A percentile compares a stretch with the other conserved stretches of the same genome.
These are phyloP conservation scores for Orbilia blumenaviensis DNA, from an alignment of 2,329 filamentous ascomycete species.

Conservation along the genomic window DNA sequence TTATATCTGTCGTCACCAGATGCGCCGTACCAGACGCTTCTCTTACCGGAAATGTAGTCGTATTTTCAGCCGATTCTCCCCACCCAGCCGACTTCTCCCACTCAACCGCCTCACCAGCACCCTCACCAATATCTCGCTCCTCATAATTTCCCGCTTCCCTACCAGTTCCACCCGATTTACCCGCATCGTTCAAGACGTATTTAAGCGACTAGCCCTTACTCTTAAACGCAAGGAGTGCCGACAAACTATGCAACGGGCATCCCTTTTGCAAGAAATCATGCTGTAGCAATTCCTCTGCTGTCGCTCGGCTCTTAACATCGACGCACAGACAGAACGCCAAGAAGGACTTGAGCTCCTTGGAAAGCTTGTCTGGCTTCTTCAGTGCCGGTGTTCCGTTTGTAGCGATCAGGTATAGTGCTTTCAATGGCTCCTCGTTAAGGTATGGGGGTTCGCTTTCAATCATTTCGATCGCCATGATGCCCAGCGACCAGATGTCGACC, in stretches of 20 bases:
- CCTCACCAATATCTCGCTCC: not conserved
- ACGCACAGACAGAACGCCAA: conserved; percentile 95
- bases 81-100: not conserved
- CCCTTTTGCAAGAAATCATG: conserved; percentile 96
- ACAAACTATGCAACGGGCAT: conserved; percentile 81
- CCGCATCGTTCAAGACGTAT: not conserved
- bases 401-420: conserved; percentile 95
- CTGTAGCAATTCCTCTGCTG: conserved; percentile 84
- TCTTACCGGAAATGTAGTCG: not conserved
- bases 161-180: not conserved
- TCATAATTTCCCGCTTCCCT: not conserved
- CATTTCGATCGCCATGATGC: conserved; percentile 99
- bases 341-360: conserved; percentile 97
- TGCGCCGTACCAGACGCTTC: not conserved
- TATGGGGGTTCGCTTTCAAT: conserved; percentile 98
- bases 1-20: not conserved
- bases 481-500: conserved; percentile 98
- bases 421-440: conserved; percentile 95
- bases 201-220: conserved; percentile 59
- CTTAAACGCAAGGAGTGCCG: conserved; percentile 88
- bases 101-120: not conserved
- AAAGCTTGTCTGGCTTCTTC: conserved; percentile 98
- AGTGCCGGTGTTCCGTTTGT: conserved; percentile 96
- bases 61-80: not conserved
- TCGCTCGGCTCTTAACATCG: conserved; percentile 92